Percentiles rank a stretch among this genome's conserved stretches.
These are phyloP conservation scores for Saururus chinensis DNA, from an alignment of 164 flowering plant genomes.

Conservation along the genomic window DNA sequence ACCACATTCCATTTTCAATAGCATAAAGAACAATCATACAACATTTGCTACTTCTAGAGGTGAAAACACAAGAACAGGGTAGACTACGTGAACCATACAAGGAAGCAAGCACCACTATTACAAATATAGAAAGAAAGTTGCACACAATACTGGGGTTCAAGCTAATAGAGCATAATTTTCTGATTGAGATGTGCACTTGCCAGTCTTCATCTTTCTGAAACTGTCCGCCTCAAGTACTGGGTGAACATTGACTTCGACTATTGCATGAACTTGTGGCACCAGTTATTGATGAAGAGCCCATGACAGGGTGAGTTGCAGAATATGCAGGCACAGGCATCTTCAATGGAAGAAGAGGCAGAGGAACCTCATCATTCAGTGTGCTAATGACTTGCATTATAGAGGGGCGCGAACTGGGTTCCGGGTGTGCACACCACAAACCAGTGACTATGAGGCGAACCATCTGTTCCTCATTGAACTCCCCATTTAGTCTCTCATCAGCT, in stretches of 20 bases:
- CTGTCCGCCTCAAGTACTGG: no score
- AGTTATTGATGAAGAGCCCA: neutral
- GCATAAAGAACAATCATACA: no score
- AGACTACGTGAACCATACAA: no score
- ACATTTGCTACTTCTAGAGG: no score
- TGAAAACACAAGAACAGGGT: no score
- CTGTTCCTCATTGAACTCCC: slow-evolving; percentile 53
- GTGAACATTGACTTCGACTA: neutral
- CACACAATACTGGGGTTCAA: no score
- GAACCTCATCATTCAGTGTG: slow-evolving; percentile 57
- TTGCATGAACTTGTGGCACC: neutral
- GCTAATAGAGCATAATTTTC: no score
- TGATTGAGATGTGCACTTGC: no score
- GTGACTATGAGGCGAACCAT: slow-evolving; percentile 51
- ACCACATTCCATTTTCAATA: no score
- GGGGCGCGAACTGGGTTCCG: slow-evolving; percentile 64
- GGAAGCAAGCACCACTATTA: no score
- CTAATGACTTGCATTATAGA: slow-evolving; percentile 73
- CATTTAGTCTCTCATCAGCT: slow-evolving; percentile 40
- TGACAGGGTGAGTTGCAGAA: neutral
- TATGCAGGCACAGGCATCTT: neutral
- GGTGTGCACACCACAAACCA: slow-evolving; percentile 67
- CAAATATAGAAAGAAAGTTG: no score
- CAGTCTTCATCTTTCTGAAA: no score
- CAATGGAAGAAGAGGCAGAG: slow-evolving; percentile 23